A percentile compares a stretch with the other conserved stretches of the same genome.
Evolutionary conservation across 2,329 filamentous ascomycete species (phyloP).

Genomic region (Xylaria arbuscula): DNA sequence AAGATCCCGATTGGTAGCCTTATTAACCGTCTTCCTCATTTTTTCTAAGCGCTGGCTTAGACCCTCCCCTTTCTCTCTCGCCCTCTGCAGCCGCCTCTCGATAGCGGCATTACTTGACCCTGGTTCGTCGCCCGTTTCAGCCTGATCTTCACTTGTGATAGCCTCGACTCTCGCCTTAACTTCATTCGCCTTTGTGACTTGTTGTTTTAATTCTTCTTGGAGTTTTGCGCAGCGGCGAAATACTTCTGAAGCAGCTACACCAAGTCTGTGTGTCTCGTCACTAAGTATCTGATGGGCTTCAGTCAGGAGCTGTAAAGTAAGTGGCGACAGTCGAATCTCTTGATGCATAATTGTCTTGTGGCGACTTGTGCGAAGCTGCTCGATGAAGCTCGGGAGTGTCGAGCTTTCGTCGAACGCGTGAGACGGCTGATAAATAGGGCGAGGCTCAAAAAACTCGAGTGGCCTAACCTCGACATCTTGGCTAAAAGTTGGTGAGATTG

Average conservation of each 20-base stretch:
- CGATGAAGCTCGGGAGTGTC: slow-evolving; percentile 65
- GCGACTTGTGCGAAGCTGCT: slow-evolving; percentile 67
- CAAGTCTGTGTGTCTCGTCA: slow-evolving; percentile 75
- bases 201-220: slow-evolving; percentile 73
- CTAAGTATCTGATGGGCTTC: slow-evolving; percentile 78
- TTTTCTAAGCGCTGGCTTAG: slow-evolving; percentile 64
- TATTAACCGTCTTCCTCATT: slow-evolving; percentile 56
- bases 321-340: slow-evolving; percentile 75
- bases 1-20: slow-evolving; percentile 62
- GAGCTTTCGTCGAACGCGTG: slow-evolving; percentile 69
- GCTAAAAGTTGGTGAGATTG: slow-evolving; percentile 58
- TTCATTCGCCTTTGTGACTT: slow-evolving; percentile 73
- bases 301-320: slow-evolving; percentile 77
- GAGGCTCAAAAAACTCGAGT: slow-evolving; percentile 68
- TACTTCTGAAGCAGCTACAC: slow-evolving; percentile 76
- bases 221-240: slow-evolving; percentile 77
- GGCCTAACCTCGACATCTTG: slow-evolving; percentile 59
- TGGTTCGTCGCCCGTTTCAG: slow-evolving; percentile 61
- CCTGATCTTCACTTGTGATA: slow-evolving; percentile 69
- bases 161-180: slow-evolving; percentile 74
- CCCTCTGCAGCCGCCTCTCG: slow-evolving; percentile 62
- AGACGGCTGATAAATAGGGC: slow-evolving; percentile 73
- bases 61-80: slow-evolving; percentile 60
- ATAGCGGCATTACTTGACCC: slow-evolving; percentile 67
- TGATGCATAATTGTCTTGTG: slow-evolving; percentile 72